Evolutionary conservation across 805 yeast genomes (phyloP), one percentile per base, ranked within the genome.

Genomic region (Saturnispora silvae): DNA sequence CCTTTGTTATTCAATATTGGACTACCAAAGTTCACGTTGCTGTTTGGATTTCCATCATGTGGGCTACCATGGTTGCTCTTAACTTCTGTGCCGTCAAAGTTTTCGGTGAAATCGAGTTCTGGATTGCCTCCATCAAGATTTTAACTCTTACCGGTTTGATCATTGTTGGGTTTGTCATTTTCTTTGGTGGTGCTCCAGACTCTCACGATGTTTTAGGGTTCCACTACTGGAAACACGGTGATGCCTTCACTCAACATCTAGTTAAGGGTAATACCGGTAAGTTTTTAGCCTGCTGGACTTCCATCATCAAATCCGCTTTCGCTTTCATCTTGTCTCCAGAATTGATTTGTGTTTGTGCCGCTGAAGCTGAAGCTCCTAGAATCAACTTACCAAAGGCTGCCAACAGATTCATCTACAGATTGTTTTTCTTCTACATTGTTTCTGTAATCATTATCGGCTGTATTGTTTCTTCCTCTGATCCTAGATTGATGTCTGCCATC

Each of bases 161-260:
- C 40, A 55, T 77, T 27, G 57, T 70, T 30, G 72, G 77, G 43
- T 56, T 72, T 50, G 66, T 73, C 28, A 70, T 76, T 42, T 73
- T 75, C 46, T 71, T 75, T 50, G 82, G 82, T 41, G 82, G 82
- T 43, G 80, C 73, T 31, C 82, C 83, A 42, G 62, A 52, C 52
- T 48, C 52, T 18, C 47, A 54, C 37, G 36, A 37, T 23, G 60
- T 65, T 30, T 48, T 65, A 23, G 75, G 75, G 4, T 69, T 69
- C 59, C 59, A 65, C 27, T 57, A 54, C 45, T 57, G 63, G 64
- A 60, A 54, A 6, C 42, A 49, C 28, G 59, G 58, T 20, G 69
- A 65, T 46, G 57, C 63, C 3, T 79, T 77, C 45, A 62, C 68
- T 45, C 63, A 60, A 35, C 72, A 74, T 47, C 47, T 71, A 35